These are phyloP conservation scores for Spizellomyces sp. DNA, from an alignment of 192 early-diverging fungal genomes.

Conservation along the genomic window DNA sequence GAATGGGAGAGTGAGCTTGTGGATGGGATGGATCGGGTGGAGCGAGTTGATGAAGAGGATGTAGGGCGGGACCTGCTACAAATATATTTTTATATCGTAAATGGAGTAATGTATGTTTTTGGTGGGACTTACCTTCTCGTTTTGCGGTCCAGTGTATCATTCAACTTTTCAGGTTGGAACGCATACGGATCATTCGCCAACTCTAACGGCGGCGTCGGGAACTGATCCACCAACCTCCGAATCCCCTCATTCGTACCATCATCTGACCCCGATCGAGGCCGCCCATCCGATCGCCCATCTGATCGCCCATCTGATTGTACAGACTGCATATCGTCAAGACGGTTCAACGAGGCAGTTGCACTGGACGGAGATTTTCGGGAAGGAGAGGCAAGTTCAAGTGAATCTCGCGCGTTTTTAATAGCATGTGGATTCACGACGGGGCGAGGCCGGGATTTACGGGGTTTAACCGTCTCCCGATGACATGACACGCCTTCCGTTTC, in stretches of 20 bases:
- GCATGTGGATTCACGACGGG: conserved; percentile 24
- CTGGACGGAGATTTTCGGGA: neutral
- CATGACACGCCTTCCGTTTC: no score
- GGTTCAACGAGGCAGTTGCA: no score
- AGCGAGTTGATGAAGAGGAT: neutral
- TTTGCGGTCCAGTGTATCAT: neutral
- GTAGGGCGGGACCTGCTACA: neutral
- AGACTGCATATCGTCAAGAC: no score
- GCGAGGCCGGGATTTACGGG: neutral
- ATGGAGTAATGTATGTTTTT: neutral
- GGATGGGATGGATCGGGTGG: neutral
- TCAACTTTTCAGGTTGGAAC: neutral
- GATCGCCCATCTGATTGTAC: no score
- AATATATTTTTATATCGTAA: neutral
- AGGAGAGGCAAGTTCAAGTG: conserved; percentile 16
- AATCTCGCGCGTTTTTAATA: conserved; percentile 16
- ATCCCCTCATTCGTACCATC: neutral
- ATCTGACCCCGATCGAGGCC: neutral
- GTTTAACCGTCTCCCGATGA: no score
- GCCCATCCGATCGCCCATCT: no score
- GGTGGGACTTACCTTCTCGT: neutral
- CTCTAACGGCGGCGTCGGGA: neutral
- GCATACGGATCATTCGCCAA: neutral
- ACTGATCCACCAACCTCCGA: neutral
- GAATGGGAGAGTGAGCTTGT: neutral